Base-by-base conservation (phyloP, 768 basidiomycete genomes). In the Suillus placidus region DNA sequence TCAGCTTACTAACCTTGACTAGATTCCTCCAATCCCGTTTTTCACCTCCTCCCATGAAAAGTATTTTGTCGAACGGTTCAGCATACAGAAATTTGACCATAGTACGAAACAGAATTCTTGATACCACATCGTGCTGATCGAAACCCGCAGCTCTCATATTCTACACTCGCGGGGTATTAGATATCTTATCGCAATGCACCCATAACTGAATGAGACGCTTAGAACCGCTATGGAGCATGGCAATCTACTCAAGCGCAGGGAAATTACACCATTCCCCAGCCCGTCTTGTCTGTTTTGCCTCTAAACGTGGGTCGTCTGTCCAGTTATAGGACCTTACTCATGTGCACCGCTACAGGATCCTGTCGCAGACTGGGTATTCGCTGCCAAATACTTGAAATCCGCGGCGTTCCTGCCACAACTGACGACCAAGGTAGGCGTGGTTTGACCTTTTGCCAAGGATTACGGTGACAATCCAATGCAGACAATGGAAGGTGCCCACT, bases 61-160 rank as follows among this genome's bases (percentile, higher is more conserved):
- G 69, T 92, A 91, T 70, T 85, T 90, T 65, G 83, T 91, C 0
- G 82, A 89, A 60, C 85, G 88, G 67, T 92, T 85, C 68, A 71
- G 71, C 47, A 77, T 78, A 12, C 87, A 86, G 68, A 86, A 87
- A 0, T 91, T 92, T 70, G 77, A 80, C 60, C 72, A 86, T 64
- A 89, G 91, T 91, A 68, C 30, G 88, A 23, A 51, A 16, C 37
- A 9, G 8, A 4, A n/a, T 35, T 60, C 1, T 6, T 13, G 9
- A 51, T 35, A 14, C 26, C 12, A 10, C 23, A 4, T 37, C 38
- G 34, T 56, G 47, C 45, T 40, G 14, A 42, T 62, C 34, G 61
- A 58, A 26, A 37, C 43, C 32, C 16, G 8, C 64, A 92, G 90
- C 87, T 20, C 72, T 92, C 9, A 82, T 89, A 67, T 91, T 90